Evolutionary conservation across 768 basidiomycete genomes (phyloP).

Genomic region (Phallus indusiatus): DNA sequence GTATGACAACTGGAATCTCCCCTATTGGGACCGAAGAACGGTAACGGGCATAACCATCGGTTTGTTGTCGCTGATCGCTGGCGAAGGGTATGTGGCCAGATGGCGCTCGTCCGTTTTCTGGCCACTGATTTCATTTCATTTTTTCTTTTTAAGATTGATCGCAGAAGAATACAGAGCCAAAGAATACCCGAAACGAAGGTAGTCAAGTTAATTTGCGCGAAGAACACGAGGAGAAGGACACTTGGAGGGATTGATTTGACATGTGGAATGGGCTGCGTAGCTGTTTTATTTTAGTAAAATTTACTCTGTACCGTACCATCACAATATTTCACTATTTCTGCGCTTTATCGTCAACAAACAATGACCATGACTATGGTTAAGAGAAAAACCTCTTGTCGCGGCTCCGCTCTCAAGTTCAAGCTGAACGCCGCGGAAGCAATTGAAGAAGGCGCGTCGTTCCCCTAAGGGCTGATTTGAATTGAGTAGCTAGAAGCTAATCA

Average conservation of each 20-base stretch:
- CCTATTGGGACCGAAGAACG: conserved; percentile 53
- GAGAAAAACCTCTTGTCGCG: too few relatives aligned
- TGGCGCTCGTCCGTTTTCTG: background rate
- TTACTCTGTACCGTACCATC: background rate
- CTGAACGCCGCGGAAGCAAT: background rate
- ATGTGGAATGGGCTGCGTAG: background rate
- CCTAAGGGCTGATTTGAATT: background rate
- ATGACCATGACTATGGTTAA: too few relatives aligned
- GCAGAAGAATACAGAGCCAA: conserved; percentile 32
- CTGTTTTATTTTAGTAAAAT: background rate
- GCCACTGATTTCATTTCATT: background rate
- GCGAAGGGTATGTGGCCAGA: conserved; percentile 48
- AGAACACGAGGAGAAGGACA: background rate
- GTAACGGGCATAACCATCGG: conserved; percentile 49
- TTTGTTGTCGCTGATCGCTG: conserved; percentile 49
- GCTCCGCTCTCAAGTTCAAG: background rate
- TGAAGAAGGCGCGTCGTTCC: background rate
- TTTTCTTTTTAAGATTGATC: conserved; percentile 22
- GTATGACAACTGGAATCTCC: conserved; percentile 56
- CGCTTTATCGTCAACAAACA: too few relatives aligned
- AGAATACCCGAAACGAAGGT: conserved; percentile 15
- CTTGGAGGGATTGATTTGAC: background rate
- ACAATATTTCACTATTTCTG: background rate
- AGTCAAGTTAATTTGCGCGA: background rate
- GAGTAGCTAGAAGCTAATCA: background rate